Conservation (phyloP, 345 rosid species). For the Ceriops tagal region DNA sequence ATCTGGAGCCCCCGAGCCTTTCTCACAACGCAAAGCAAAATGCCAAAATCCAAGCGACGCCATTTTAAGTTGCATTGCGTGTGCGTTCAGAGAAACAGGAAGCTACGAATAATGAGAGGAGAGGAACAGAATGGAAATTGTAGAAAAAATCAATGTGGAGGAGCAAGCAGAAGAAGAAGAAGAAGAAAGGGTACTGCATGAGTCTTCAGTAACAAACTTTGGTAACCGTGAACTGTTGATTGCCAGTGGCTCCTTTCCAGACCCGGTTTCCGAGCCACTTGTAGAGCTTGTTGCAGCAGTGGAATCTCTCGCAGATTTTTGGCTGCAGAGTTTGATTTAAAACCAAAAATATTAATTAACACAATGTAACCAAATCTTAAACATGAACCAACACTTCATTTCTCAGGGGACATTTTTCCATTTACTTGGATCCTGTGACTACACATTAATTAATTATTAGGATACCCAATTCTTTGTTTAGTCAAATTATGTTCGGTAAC, state of each 20-base stretch:
- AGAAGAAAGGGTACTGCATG: constrained; percentile 23
- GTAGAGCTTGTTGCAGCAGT: constrained; percentile 15
- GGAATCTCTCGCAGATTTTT: constrained; percentile 48
- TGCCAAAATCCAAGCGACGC: constrained; percentile 4
- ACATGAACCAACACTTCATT: no score
- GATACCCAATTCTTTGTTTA: no score
- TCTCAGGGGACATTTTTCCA: no score
- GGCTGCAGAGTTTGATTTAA: constrained; percentile 30
- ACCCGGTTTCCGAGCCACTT: constrained; percentile 24
- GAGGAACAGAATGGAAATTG: constrained; percentile 14
- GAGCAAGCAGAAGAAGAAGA: constrained; percentile 17
- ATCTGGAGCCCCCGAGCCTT: constrained; percentile 10
- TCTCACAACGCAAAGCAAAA: constrained; percentile 6
- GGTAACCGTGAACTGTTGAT: constrained; percentile 45
- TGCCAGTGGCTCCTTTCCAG: constrained; percentile 23
- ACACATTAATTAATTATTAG: no score
- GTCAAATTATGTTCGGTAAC: no score
- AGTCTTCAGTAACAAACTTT: constrained; percentile 34
- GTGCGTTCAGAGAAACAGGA: neutral
- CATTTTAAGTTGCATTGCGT: neutral
- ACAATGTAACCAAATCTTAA: neutral
- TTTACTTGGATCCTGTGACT: no score
- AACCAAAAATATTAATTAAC: neutral
- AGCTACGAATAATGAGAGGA: constrained; percentile 13
- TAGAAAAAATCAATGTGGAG: constrained; percentile 14